Conservation (phyloP, 2,329 filamentous ascomycete species). For the Aspergillus tubingensis region DNA sequence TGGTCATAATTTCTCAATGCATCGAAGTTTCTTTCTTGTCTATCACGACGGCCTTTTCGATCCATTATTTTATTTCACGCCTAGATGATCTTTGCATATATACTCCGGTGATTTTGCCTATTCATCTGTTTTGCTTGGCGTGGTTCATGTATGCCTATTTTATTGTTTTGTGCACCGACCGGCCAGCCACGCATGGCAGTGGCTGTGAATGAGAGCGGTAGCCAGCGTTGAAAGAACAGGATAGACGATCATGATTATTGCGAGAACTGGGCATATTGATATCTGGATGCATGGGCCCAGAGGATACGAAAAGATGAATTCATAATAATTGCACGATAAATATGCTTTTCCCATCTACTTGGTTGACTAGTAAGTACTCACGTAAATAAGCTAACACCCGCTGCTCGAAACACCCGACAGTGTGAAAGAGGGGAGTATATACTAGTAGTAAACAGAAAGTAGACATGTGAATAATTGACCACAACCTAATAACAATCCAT, state of each 20-base stretch:
- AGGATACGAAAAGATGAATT: background rate
- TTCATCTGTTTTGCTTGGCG: constrained; percentile 21
- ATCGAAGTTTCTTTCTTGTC: constrained; percentile 16
- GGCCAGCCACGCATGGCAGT: constrained; percentile 9
- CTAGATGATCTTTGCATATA: constrained; percentile 33
- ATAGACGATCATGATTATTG: constrained; percentile 6
- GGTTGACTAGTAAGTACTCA: too few relatives aligned
- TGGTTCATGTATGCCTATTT: constrained; percentile 25
- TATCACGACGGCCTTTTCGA: constrained; percentile 21
- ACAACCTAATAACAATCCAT: too few relatives aligned
- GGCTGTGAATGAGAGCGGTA: constrained; percentile 8
- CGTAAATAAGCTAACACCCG: too few relatives aligned
- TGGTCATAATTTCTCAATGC: constrained; percentile 55
- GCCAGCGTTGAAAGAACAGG: constrained; percentile 2
- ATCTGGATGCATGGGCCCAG: background rate
- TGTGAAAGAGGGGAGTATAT: background rate
- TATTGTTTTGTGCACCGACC: constrained; percentile 9
- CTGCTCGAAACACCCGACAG: background rate
- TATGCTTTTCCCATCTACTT: too few relatives aligned
- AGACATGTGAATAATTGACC: too few relatives aligned
- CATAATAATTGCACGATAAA: background rate
- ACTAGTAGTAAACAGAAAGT: too few relatives aligned
- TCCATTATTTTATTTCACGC: constrained; percentile 22
- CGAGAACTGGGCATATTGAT: background rate
- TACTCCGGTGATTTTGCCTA: constrained; percentile 24